Percentiles rank a stretch among this genome's conserved stretches.
These are phyloP conservation scores for Sporobolomyces pararoseus DNA, from an alignment of 768 basidiomycete genomes.

Conservation along the genomic window DNA sequence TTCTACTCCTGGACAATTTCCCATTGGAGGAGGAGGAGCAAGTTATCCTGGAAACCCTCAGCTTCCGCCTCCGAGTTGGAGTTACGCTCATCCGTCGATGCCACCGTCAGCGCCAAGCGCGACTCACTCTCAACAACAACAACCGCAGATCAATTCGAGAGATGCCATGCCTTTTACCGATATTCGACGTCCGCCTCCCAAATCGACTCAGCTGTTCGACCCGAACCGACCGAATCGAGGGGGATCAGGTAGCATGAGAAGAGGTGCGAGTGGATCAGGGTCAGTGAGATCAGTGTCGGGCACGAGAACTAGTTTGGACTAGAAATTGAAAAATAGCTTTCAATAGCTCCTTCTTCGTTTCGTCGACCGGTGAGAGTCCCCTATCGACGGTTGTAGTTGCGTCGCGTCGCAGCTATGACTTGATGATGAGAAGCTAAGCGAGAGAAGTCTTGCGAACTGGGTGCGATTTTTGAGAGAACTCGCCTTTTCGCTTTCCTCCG, in stretches of 20 bases:
- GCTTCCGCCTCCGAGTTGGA: neutral
- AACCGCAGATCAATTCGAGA: neutral
- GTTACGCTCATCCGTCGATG: neutral
- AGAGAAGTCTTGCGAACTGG: too few relatives aligned
- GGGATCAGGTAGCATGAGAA: neutral
- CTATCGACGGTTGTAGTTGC: too few relatives aligned
- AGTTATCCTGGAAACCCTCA: neutral
- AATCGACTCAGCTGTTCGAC: slow-evolving; percentile 33
- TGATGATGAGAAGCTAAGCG: too few relatives aligned
- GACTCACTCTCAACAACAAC: neutral
- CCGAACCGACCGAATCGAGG: slow-evolving; percentile 26
- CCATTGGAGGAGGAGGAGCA: slow-evolving; percentile 1
- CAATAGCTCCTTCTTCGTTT: neutral
- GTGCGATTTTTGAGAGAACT: too few relatives aligned
- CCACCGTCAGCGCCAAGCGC: neutral
- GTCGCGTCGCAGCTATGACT: too few relatives aligned
- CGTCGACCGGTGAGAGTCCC: neutral
- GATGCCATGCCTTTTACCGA: slow-evolving; percentile 22
- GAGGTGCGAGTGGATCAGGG: slow-evolving; percentile 12
- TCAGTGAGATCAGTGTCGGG: neutral
- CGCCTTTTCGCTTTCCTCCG: too few relatives aligned
- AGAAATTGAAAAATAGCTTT: neutral
- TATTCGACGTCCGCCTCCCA: slow-evolving; percentile 35
- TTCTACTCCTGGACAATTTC: neutral
- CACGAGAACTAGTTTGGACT: neutral